These are phyloP conservation scores for Chaetoscypha palmicola DNA, from an alignment of 2,329 filamentous ascomycete genomes.

Conservation along the genomic window DNA sequence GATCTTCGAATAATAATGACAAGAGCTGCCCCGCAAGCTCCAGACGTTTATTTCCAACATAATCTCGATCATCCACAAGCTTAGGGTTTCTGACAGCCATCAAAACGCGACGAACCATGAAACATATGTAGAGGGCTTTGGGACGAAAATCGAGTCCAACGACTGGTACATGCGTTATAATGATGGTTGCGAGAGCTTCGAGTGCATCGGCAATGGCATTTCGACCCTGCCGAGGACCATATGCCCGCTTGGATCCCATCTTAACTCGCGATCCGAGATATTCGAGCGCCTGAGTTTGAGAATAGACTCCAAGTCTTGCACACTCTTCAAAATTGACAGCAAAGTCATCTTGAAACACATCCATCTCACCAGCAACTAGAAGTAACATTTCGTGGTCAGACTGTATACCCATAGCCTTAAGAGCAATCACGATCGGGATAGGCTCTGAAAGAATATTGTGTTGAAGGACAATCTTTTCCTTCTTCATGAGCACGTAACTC, in stretches of 20 bases:
- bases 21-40: conserved; percentile 92
- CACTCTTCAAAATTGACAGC: conserved; percentile 92
- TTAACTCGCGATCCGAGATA: conserved; percentile 84
- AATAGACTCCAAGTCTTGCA: conserved; percentile 75
- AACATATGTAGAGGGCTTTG: conserved; percentile 93
- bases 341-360: conserved; percentile 88
- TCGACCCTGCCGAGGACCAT: conserved; percentile 50
- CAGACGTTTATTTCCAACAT: conserved; percentile 93
- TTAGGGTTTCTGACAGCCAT: conserved; percentile 89
- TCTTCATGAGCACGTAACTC: conserved; percentile 91
- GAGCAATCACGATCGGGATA: conserved; percentile 86
- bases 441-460: conserved; percentile 93
- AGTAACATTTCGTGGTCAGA: conserved; percentile 93
- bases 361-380: conserved; percentile 81
- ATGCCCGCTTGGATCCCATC: conserved; percentile 62
- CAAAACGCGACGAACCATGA: conserved; percentile 93
- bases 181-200: conserved; percentile 84
- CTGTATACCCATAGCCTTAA: conserved; percentile 89
- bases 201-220: conserved; percentile 88
- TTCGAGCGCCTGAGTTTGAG: conserved; percentile 91
- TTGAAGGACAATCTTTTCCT: conserved; percentile 79
- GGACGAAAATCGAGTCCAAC: conserved; percentile 88
- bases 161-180: conserved; percentile 92
- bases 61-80: conserved; percentile 92
- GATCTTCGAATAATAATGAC: conserved; percentile 88